Percentiles rank a stretch among this genome's conserved stretches.
phyloP scores from a whole-genome alignment of 2,329 filamentous ascomycete genomes.

The Hymenoscyphus infarciens region DNA sequence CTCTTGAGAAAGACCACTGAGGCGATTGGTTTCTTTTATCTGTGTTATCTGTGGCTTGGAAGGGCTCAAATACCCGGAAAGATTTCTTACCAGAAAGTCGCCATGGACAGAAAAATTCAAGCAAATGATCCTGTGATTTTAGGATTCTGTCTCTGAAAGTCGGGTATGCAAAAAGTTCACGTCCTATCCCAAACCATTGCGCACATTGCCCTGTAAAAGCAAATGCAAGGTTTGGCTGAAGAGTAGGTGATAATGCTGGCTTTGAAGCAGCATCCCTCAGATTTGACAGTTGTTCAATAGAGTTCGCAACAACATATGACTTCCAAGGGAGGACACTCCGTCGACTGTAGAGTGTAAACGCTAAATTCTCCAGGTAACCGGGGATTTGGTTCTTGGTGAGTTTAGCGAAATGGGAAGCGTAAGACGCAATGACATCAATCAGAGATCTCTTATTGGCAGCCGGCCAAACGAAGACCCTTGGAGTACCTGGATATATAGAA shows the following conservation, averaged over 20 bases:
- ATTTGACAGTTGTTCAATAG: background rate
- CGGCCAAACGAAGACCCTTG: background rate
- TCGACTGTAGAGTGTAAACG: background rate
- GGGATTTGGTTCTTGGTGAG: background rate
- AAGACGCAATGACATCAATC: background rate
- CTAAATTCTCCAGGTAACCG: background rate
- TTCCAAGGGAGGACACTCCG: background rate
- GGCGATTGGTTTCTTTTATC: too few relatives aligned
- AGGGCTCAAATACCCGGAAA: background rate
- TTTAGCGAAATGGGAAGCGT: background rate
- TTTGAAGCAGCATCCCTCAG: background rate
- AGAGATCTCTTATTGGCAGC: background rate
- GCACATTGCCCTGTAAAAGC: slow-evolving; percentile 30
- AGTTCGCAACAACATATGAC: background rate
- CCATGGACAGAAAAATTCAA: background rate
- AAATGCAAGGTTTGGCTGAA: slow-evolving; percentile 10
- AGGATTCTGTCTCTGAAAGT: slow-evolving; percentile 9
- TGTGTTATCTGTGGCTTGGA: too few relatives aligned
- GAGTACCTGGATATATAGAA: background rate
- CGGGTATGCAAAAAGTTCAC: slow-evolving; percentile 13
- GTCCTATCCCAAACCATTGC: slow-evolving; percentile 21
- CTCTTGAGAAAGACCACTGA: too few relatives aligned
- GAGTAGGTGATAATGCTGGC: background rate
- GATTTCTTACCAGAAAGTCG: background rate
- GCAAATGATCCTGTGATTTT: background rate